A percentile compares a stretch with the other conserved stretches of the same genome.
phyloP scores from a whole-genome alignment of 768 basidiomycete species.

The Asterophora lycoperdoides region DNA sequence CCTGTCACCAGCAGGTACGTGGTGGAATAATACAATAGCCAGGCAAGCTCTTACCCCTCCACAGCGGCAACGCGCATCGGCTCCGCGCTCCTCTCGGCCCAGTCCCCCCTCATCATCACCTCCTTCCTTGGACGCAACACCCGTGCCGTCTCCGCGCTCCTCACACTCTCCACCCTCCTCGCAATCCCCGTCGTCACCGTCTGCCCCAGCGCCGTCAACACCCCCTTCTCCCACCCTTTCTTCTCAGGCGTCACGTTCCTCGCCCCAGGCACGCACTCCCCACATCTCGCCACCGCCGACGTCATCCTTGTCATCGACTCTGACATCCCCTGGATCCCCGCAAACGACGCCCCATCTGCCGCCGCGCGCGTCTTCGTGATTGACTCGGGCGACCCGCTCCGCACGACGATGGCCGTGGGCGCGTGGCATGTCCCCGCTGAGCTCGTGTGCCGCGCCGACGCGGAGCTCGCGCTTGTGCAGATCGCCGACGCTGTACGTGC shows the following conservation, averaged over 20 bases:
- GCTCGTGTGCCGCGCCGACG: conserved; percentile 55
- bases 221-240: conserved; percentile 55
- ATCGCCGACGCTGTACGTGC: conserved; percentile 36
- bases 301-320: conserved; percentile 61
- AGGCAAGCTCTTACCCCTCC: background rate
- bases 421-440: conserved; percentile 37
- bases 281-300: conserved; percentile 50
- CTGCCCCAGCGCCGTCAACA: conserved; percentile 46
- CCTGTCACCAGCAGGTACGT: conserved; percentile 36
- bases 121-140: conserved; percentile 57
- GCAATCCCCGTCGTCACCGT: conserved; percentile 51
- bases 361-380: conserved; percentile 54
- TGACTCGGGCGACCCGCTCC: conserved; percentile 62
- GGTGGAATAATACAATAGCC: too few relatives aligned
- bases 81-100: conserved; percentile 44
- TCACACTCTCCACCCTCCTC: conserved; percentile 44
- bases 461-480: conserved; percentile 46
- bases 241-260: conserved; percentile 52
- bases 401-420: conserved; percentile 35
- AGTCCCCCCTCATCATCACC: conserved; percentile 59
- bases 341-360: conserved; percentile 37
- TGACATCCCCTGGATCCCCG: conserved; percentile 63
- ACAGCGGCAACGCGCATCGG: conserved; percentile 38
- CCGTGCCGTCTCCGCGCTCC: conserved; percentile 41
- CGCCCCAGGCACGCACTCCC: conserved; percentile 38